phyloP scores from a whole-genome alignment of 352 stramenopile species.

The Phytopythium vexans region DNA sequence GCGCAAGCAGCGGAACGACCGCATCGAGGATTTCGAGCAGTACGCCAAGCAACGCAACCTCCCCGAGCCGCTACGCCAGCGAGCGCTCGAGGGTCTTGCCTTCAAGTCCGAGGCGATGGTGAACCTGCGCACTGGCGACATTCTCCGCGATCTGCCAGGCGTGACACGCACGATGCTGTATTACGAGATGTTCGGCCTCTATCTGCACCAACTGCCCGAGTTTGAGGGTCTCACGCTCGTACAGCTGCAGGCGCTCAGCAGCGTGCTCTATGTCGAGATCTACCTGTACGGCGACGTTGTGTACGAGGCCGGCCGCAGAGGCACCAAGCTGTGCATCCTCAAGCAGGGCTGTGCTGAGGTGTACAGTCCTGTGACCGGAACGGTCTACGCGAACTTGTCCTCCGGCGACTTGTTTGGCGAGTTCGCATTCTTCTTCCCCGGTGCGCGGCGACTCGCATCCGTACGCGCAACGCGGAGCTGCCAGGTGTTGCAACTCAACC shows the following conservation, averaged over 20 bases:
- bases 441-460: conserved; percentile 37
- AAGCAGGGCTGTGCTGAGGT: conserved; percentile 49
- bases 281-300: conserved; percentile 64
- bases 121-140: conserved; percentile 28
- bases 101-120: conserved; percentile 57
- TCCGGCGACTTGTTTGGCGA: conserved; percentile 45
- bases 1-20: conserved; percentile 43
- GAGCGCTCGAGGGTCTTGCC: conserved; percentile 42
- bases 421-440: conserved; percentile 58
- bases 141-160: conserved; percentile 44
- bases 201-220: conserved; percentile 30
- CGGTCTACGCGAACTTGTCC: conserved; percentile 32
- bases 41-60: conserved; percentile 59
- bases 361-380: conserved; percentile 26
- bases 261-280: conserved; percentile 49
- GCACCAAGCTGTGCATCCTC: conserved; percentile 44
- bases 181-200: conserved; percentile 46
- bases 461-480: conserved; percentile 51
- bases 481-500: conserved; percentile 59
- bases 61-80: conserved; percentile 32
- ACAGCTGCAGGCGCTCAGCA: conserved; percentile 52
- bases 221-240: conserved; percentile 30
- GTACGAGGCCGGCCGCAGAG: conserved; percentile 38
- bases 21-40: conserved; percentile 62
- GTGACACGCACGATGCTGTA: conserved; percentile 36